Conservation (phyloP, 768 basidiomycete species). For the Suillus subluteus region DNA sequence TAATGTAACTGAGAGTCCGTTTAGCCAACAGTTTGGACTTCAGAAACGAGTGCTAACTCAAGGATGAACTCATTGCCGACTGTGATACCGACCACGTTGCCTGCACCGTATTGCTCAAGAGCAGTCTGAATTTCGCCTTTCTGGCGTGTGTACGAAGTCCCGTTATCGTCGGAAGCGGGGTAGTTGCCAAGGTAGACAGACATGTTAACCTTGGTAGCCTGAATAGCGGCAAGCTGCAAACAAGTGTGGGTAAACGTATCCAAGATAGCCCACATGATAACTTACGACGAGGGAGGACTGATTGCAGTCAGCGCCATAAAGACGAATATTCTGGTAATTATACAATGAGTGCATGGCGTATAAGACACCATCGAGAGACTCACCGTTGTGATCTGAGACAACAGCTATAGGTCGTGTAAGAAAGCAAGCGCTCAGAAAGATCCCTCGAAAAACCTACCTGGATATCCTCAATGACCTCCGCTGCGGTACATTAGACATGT, state of each 20-base stretch:
- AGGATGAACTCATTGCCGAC: constrained; percentile 94
- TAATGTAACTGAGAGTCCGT: constrained; percentile 56
- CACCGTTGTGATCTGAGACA: constrained; percentile 82
- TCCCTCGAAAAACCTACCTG: constrained; percentile 49
- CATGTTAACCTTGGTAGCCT: constrained; percentile 88
- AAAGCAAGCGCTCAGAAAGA: background rate
- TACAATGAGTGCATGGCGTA: constrained; percentile 12
- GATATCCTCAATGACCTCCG: constrained; percentile 68
- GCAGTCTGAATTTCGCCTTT: constrained; percentile 65
- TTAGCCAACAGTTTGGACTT: constrained; percentile 5
- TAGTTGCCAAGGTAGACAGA: constrained; percentile 79
- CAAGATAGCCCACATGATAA: constrained; percentile 13
- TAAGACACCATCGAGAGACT: constrained; percentile 12
- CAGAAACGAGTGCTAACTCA: constrained; percentile 49
- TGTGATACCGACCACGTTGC: constrained; percentile 77
- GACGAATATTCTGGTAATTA: constrained; percentile 56
- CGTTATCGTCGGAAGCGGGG: constrained; percentile 60
- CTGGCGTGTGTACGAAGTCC: constrained; percentile 75
- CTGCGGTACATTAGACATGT: constrained; percentile 26
- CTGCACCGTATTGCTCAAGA: constrained; percentile 75
- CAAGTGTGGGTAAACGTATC: background rate
- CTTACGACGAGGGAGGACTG: constrained; percentile 74
- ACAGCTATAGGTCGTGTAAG: constrained; percentile 47
- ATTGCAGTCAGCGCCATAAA: constrained; percentile 90
- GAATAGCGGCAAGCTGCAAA: constrained; percentile 79